A percentile compares a stretch with the other conserved stretches of the same genome.
Evolutionary conservation across 768 basidiomycete species (phyloP).

Genomic region (Leccinum rimulosum): DNA sequence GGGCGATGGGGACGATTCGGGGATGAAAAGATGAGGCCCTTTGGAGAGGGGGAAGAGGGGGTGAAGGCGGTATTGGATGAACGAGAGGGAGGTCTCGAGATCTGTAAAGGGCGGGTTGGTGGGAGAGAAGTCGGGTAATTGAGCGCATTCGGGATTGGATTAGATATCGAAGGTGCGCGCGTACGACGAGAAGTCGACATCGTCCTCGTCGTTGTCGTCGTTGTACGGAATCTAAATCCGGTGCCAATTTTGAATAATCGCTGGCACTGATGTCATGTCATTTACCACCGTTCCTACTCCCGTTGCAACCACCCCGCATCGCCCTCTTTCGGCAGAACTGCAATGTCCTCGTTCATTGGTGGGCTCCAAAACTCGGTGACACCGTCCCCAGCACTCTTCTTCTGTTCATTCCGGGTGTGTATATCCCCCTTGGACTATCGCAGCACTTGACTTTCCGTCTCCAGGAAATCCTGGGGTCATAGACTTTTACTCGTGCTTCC

Average conservation of each 20-base stretch:
- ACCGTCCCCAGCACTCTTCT: constrained; percentile 33
- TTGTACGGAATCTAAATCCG: constrained; percentile 3
- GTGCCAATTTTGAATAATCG: background rate
- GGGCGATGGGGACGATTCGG: constrained; percentile 60
- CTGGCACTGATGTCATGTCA: constrained; percentile 1
- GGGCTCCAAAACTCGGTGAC: constrained; percentile 33
- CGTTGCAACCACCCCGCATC: constrained; percentile 2
- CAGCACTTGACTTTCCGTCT: constrained; percentile 1
- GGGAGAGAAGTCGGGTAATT: constrained; percentile 37
- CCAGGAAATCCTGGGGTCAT: constrained; percentile 58
- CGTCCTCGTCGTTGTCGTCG: constrained; percentile 10
- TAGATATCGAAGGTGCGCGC: constrained; percentile 45
- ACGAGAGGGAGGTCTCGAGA: constrained; percentile 52
- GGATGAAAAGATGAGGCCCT: constrained; percentile 38
- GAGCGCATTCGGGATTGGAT: constrained; percentile 33
- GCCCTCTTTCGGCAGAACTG: constrained; percentile 10
- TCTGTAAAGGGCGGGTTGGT: constrained; percentile 56
- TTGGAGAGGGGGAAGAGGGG: constrained; percentile 39
- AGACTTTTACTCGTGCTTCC: constrained; percentile 66
- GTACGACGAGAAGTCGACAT: constrained; percentile 43
- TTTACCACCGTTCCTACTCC: constrained; percentile 13
- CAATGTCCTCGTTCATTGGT: constrained; percentile 50
- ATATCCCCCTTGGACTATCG: background rate
- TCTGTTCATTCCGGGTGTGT: constrained; percentile 50
- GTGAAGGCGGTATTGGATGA: constrained; percentile 42